Base-by-base conservation (phyloP, 148 eudicot genomes). In the Spergularia marina region DNA sequence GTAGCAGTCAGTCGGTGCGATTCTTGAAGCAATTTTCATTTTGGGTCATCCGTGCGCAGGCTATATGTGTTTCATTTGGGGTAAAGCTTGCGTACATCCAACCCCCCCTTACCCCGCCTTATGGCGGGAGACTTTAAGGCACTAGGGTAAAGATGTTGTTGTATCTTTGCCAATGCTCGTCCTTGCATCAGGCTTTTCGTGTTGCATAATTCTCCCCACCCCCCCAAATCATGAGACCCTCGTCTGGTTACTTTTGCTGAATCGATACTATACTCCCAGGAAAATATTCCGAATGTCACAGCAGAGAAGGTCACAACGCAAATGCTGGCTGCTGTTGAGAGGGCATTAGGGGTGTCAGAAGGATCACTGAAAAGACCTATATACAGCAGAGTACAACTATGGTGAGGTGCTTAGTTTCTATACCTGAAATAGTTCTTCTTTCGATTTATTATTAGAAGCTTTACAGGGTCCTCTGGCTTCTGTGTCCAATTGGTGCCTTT, bases 291-390 rank as follows among this genome's bases (percentile, higher is more conserved):
- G 73, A 80, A 68, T 44, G 84, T 79, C 70, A 89, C 93, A 9
- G 91, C 98, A 67, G 97, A 91, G 84, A 94, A 84, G 85, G 97
- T 94, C 82, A 94, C 84, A 80, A 77, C 65, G 72, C 82, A 84
- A 64, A 94, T 94, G 97, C 93, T 91, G 68, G 87, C 82, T 73
- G 98, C 93, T 34, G 89, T 91, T 75, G 97, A 91, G 86, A 76
- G 56, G 58, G 97, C 97, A 59, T 78, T 94, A 78, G 94, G 98
- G 82, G 79, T 90, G 49, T 54, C 88, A 41, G 83, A 86, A 78
- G 83, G 83, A 78, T 89, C 90, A 71, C 90, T 94, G 66, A 53
- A 83, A 75, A 90, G 73, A 65, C 98, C 98, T 61, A 80, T 87
- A 52, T 91, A 90, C 74, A 85, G 88, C 60, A 89, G 84, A 72